Base-by-base conservation (phyloP, 225 moss, liverwort and hornwort genomes). In the Climacium dendroides region DNA sequence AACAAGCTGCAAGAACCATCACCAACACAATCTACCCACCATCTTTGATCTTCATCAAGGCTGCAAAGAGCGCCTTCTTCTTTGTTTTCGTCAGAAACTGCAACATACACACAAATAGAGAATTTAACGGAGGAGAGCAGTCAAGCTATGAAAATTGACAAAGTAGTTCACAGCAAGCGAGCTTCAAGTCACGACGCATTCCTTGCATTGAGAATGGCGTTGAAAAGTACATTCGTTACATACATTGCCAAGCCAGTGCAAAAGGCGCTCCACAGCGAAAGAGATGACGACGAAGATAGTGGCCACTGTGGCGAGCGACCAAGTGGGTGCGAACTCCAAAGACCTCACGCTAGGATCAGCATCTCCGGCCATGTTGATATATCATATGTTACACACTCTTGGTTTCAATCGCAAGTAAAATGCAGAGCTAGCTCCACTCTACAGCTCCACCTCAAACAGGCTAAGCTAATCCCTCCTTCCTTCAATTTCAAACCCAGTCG, bases 211-310 rank as follows among this genome's bases (percentile, higher is more conserved):
- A 60, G 45, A 19, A 8, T 62, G 63, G 52, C 29, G 39, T 15
- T 39, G 39, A 58, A 35, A 28, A 8, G 57, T 10, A 17, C 28
- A 37, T 62, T 76, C 39, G 45, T 43, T 13, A 78, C 88, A 24
- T 84, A 93, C 93, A 50, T 90, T 45, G 73, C 90, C 90, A 47
- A 92, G 89, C 89, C 84, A 88, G 70, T 92, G 86, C 78, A 93
- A 82, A 11, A 88, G 87, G n/a, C 92, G 89, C 92, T 93, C 92
- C 86, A 93, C 88, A 13, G 10, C 16, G 37, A 92, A 88, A 2
- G 89, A 93, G 85, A 85, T 60, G 83, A 90, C 65, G 18, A 93
- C 89, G 84, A 93, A 90, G 69, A 86, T 47, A 8, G 90, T 86
- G 77, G 89, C 89, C 32, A 91, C 93, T 3, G 85, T 7, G 8